Percentiles rank a stretch among this genome's conserved stretches.
Evolutionary conservation across 176 grass and related monocot species (phyloP).

Genomic region (Bromus sterilis): DNA sequence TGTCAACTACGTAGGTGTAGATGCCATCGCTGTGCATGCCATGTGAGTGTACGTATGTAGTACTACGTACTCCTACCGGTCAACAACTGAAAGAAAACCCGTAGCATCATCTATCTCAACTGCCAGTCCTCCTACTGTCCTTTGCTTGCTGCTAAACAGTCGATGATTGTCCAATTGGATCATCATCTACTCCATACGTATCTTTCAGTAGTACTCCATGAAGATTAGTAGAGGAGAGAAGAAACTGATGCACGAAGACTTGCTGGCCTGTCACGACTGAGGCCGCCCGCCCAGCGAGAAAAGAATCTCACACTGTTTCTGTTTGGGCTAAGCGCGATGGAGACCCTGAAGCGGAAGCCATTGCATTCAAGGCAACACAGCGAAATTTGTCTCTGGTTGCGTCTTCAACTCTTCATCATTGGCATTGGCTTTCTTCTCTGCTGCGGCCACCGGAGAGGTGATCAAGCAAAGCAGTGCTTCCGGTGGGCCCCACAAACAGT

Average conservation of each 20-base stretch:
- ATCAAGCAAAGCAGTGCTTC: neutral
- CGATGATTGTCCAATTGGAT: too few relatives aligned
- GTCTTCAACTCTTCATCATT: neutral
- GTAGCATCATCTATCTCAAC: too few relatives aligned
- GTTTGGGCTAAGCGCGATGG: neutral
- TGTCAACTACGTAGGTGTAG: neutral
- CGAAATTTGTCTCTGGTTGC: conserved; percentile 6
- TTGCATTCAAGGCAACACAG: neutral
- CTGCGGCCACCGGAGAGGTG: neutral
- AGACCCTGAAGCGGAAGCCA: neutral
- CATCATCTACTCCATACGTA: too few relatives aligned
- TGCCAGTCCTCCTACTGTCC: too few relatives aligned
- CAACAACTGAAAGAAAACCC: neutral
- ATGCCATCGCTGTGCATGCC: neutral
- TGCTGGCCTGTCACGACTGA: neutral
- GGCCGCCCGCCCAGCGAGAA: neutral
- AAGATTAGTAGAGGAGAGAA: too few relatives aligned
- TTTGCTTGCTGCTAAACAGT: too few relatives aligned
- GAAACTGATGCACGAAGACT: too few relatives aligned
- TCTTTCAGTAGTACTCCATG: too few relatives aligned
- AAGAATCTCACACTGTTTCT: neutral
- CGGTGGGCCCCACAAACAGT: neutral
- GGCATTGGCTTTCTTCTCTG: neutral
- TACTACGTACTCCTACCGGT: too few relatives aligned
- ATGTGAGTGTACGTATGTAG: neutral